Evolutionary conservation across 2,329 filamentous ascomycete species (phyloP).

Genomic region (Grosmannia clavigera): DNA sequence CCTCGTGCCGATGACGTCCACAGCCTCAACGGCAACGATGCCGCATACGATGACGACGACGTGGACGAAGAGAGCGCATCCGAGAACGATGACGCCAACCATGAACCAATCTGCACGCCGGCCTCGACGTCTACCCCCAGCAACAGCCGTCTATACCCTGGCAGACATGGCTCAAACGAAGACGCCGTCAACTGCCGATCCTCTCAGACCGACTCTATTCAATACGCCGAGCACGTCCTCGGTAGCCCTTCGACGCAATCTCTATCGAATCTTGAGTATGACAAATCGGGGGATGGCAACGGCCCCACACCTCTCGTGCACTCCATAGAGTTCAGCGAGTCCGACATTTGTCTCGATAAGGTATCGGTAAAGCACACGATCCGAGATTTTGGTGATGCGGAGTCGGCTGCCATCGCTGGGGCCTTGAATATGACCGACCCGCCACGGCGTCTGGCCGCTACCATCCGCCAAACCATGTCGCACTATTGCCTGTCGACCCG

Average conservation of each 20-base stretch:
- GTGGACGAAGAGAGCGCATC: slow-evolving; percentile 14
- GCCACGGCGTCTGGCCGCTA: slow-evolving; percentile 26
- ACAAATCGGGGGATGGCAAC: slow-evolving; percentile 13
- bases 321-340: slow-evolving; percentile 35
- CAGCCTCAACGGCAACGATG: slow-evolving; percentile 20
- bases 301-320: slow-evolving; percentile 13
- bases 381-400: slow-evolving; percentile 27
- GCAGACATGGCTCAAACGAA: slow-evolving; percentile 18
- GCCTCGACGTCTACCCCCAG: slow-evolving; percentile 4
- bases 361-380: slow-evolving; percentile 35
- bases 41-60: slow-evolving; percentile 27
- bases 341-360: slow-evolving; percentile 20
- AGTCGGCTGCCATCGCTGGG: slow-evolving; percentile 23
- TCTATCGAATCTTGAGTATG: slow-evolving; percentile 12
- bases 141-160: slow-evolving; percentile 21
- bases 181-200: slow-evolving; percentile 24
- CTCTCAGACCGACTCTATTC: slow-evolving; percentile 26
- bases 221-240: slow-evolving; percentile 37
- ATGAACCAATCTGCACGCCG: background rate
- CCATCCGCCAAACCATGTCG: slow-evolving; percentile 37
- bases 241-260: slow-evolving; percentile 25
- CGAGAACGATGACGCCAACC: slow-evolving; percentile 23
- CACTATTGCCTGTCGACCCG: slow-evolving; percentile 29
- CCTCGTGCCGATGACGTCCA: slow-evolving; percentile 17
- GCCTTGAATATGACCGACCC: slow-evolving; percentile 19